These are phyloP conservation scores for Podospora anserina DNA, from an alignment of 495 filamentous ascomycete species.

Conservation along the genomic window DNA sequence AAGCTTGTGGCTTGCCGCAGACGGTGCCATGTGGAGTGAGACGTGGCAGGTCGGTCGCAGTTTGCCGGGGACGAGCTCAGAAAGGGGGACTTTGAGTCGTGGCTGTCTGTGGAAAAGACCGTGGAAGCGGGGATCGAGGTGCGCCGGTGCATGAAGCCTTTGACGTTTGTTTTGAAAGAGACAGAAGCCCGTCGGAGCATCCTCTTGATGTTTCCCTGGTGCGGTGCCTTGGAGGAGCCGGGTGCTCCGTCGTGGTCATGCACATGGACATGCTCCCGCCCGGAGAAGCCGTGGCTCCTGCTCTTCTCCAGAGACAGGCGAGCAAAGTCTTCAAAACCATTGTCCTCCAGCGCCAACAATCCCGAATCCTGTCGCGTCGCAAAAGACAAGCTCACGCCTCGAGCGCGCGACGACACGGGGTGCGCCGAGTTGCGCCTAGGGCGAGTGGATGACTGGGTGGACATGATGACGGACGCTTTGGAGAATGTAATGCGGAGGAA, in stretches of 20 bases:
- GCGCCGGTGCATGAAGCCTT: slow-evolving; percentile 44
- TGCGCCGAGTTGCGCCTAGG: slow-evolving; percentile 8
- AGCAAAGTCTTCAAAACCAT: slow-evolving; percentile 7
- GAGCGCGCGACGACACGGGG: slow-evolving; percentile 20
- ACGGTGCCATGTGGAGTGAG: slow-evolving; percentile 47
- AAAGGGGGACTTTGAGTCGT: slow-evolving; percentile 18
- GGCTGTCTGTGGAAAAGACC: slow-evolving; percentile 31
- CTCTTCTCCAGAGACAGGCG: slow-evolving; percentile 30
- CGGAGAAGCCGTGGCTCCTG: slow-evolving; percentile 29
- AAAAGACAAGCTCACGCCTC: slow-evolving; percentile 40
- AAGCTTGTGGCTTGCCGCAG: slow-evolving; percentile 50
- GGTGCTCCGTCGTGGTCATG: slow-evolving; percentile 18
- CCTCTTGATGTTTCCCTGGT: slow-evolving; percentile 37
- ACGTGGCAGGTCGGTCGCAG: slow-evolving; percentile 39
- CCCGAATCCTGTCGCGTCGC: slow-evolving; percentile 34
- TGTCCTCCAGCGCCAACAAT: slow-evolving; percentile 23
- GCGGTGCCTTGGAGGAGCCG: slow-evolving; percentile 19
- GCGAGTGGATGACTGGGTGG: slow-evolving; percentile 15
- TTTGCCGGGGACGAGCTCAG: slow-evolving; percentile 20
- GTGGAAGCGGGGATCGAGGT: slow-evolving; percentile 44
- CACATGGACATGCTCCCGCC: slow-evolving; percentile 9
- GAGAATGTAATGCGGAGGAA: neutral
- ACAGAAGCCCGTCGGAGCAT: slow-evolving; percentile 51
- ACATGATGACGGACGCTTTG: neutral
- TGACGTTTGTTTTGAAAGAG: slow-evolving; percentile 41